phyloP scores from a whole-genome alignment of 2,329 filamentous ascomycete genomes.

The Cytospora paraplurivora region DNA sequence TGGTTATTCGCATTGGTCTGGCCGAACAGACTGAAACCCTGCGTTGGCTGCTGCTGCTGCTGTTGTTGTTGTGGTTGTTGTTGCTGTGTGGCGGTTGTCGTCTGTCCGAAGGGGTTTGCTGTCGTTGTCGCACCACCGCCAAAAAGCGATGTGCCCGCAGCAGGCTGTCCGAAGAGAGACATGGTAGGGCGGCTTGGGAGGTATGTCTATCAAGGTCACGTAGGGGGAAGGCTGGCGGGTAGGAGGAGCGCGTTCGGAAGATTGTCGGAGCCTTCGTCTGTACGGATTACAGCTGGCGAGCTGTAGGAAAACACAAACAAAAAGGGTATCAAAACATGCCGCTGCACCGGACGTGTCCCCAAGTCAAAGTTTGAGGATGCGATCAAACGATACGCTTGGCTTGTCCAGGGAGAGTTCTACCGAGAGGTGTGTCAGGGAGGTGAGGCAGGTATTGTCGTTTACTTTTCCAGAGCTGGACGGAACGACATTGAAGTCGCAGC shows the following conservation, averaged over 20 bases:
- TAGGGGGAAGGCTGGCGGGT: conserved; percentile 2
- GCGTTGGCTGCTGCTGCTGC: conserved; percentile 33
- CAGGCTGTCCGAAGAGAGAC: conserved; percentile 29
- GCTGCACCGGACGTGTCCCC: conserved; percentile 4
- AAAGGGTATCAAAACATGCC: conserved; percentile 27
- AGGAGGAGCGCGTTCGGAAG: neutral
- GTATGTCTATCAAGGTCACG: neutral
- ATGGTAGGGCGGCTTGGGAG: conserved; percentile 5
- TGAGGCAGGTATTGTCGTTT: neutral
- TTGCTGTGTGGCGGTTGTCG: conserved; percentile 26
- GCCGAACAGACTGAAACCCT: conserved; percentile 44
- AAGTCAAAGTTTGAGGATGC: neutral
- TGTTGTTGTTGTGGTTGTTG: conserved; percentile 43
- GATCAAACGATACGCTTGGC: neutral
- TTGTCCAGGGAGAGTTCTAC: neutral
- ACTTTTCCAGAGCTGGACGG: neutral
- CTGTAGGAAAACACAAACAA: conserved; percentile 18
- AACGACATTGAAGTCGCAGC: conserved; percentile 15
- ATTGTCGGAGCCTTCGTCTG: neutral
- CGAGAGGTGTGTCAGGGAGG: neutral
- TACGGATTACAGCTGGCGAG: neutral
- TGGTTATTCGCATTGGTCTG: conserved; percentile 41
- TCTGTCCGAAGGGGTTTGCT: conserved; percentile 33
- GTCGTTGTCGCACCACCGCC: conserved; percentile 27
- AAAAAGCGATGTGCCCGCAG: conserved; percentile 34